Base-by-base conservation (phyloP, 257 asterid genomes). In the Petunia secreta region DNA sequence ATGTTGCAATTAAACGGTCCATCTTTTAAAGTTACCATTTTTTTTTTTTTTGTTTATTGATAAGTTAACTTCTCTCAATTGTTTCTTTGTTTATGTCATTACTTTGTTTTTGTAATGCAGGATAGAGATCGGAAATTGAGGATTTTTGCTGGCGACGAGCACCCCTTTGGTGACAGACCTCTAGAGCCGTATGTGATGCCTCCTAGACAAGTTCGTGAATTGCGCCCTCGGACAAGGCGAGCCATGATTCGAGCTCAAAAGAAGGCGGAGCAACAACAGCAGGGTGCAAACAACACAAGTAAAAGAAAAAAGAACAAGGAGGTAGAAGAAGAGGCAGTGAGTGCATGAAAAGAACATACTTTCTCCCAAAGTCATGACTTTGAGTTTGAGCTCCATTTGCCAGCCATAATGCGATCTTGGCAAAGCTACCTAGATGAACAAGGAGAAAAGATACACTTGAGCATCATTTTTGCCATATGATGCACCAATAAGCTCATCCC, bases 231-330 rank as follows among this genome's bases (percentile, higher is more conserved):
- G 63, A 92, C 88, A 13, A 88, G 94, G 69, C 88, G 98, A 57
- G 98, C 98, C 54, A 82, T 91, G 93, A 91, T 95, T 74, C 93
- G 99, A 74, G 99, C 97, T 82, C 94, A 93, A 80, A 93, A 90
- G 93, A 95, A 93, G 88, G 96, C 96, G 2, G 97, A 92, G 82
- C 93, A 87, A 80, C 92, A 89, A 83, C 89, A 88, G 73, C 86
- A 85, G 62, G 91, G 86, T 41, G 58, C 87, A 73, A 84, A 88
- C 63, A 83, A 87, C 63, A 77, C 79, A 46, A 92, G 88, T 44
- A 93, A 88, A 79, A 91, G 94, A 86, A 91, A 88, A 90, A 92
- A 82, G 90, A 84, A 90, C 77, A 89, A 89, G 53, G 87, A 78
- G 53, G 80, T 44, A 6, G 91, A 82, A 13, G 83, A 67, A 75